Percentiles rank a stretch among this genome's conserved stretches.
Evolutionary conservation across 2,329 filamentous ascomycete species (phyloP).

Genomic region (Colletotrichum truncatum): DNA sequence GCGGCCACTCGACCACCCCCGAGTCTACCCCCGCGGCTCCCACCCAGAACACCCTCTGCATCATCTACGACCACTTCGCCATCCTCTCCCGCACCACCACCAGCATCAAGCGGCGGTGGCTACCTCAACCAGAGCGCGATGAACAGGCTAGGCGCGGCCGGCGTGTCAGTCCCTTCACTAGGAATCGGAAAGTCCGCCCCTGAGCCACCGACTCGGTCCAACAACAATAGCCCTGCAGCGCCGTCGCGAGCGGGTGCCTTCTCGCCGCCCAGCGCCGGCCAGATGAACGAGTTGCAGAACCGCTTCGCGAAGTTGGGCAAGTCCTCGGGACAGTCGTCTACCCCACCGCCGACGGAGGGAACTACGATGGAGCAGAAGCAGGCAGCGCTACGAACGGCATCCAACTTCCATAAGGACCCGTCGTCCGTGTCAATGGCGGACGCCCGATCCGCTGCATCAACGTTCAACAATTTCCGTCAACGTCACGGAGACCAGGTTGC

Average conservation of each 20-base stretch:
- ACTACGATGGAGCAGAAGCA: slow-evolving; percentile 74
- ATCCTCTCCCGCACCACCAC: slow-evolving; percentile 55
- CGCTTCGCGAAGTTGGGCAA: slow-evolving; percentile 68
- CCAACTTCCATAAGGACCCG: slow-evolving; percentile 67
- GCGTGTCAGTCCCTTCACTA: slow-evolving; percentile 80
- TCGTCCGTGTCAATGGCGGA: slow-evolving; percentile 69
- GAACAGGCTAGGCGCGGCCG: slow-evolving; percentile 74
- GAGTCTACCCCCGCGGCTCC: slow-evolving; percentile 75
- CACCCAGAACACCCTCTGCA: slow-evolving; percentile 55
- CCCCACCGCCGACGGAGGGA: slow-evolving; percentile 51
- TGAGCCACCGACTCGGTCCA: slow-evolving; percentile 33
- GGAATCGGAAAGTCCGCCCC: slow-evolving; percentile 67
- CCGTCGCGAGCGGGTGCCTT: slow-evolving; percentile 36
- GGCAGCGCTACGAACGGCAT: slow-evolving; percentile 68
- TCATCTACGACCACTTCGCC: slow-evolving; percentile 29
- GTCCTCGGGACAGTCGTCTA: slow-evolving; percentile 37
- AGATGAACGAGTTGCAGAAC: slow-evolving; percentile 74
- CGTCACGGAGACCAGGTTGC: slow-evolving; percentile 75
- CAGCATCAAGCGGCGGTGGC: slow-evolving; percentile 35
- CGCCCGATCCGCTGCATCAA: slow-evolving; percentile 65
- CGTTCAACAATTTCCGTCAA: slow-evolving; percentile 75
- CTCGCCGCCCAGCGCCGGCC: slow-evolving; percentile 39
- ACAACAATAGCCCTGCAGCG: slow-evolving; percentile 39
- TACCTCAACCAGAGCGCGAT: slow-evolving; percentile 66
- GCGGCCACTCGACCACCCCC: slow-evolving; percentile 53